Percentiles rank a stretch among this genome's conserved stretches.
Conservation (phyloP, 495 filamentous ascomycete species). For the Penicillium steckii region DNA sequence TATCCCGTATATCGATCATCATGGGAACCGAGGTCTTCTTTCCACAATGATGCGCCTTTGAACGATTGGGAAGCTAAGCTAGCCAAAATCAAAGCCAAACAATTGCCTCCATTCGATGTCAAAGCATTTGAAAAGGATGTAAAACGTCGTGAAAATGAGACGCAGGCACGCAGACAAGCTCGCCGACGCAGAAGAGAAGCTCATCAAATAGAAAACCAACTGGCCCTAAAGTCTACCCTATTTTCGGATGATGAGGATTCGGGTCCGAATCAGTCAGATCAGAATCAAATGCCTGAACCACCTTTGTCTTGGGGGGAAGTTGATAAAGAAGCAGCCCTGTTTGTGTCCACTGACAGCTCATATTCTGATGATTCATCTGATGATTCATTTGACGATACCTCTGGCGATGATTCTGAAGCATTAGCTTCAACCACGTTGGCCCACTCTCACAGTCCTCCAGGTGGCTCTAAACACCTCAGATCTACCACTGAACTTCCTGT, state of each 20-base stretch:
- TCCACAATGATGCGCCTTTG: conserved; percentile 48
- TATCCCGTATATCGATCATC: conserved; percentile 56
- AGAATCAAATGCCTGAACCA: too few species aligned
- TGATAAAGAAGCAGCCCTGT: not conserved
- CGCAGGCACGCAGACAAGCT: conserved; percentile 37
- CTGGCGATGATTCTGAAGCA: too few species aligned
- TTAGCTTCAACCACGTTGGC: not conserved
- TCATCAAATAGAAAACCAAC: not conserved
- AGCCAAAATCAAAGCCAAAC: conserved; percentile 39
- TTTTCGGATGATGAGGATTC: not conserved
- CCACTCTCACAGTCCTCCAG: not conserved
- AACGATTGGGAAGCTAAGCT: conserved; percentile 55
- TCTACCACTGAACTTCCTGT: too few species aligned
- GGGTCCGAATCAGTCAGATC: too few species aligned
- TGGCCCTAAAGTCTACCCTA: not conserved
- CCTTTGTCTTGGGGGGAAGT: too few species aligned
- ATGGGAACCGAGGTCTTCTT: conserved; percentile 62
- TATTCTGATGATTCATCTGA: not conserved
- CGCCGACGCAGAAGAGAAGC: not conserved
- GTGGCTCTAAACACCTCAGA: too few species aligned
- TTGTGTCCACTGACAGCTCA: not conserved
- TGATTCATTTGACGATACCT: too few species aligned
- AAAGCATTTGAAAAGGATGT: conserved; percentile 38
- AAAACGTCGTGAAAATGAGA: conserved; percentile 21
- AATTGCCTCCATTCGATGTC: conserved; percentile 47